A percentile compares a stretch with the other conserved stretches of the same genome.
Evolutionary conservation across 164 flowering plant genomes (phyloP).

Genomic region (Nymphaea colorata): DNA sequence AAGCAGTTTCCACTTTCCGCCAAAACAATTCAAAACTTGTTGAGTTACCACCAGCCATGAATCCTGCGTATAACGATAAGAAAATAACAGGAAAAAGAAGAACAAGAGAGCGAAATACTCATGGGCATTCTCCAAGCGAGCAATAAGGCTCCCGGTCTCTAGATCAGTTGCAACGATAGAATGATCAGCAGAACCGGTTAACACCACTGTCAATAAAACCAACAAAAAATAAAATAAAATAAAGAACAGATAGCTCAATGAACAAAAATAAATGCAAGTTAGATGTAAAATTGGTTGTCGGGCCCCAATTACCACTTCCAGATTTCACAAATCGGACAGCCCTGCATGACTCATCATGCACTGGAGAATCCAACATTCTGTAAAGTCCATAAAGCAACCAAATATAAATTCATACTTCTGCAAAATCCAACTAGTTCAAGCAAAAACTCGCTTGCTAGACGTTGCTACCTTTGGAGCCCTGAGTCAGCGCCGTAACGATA

Average conservation of each 20-base stretch:
- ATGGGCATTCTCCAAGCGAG: slow-evolving; percentile 70
- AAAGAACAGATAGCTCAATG: background rate
- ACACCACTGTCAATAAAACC: slow-evolving; percentile 32
- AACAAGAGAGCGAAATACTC: slow-evolving; percentile 28
- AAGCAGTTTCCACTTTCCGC: too few relatives aligned
- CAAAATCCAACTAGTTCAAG: background rate
- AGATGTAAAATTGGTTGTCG: background rate
- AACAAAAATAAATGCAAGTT: background rate
- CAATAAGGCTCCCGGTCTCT: slow-evolving; percentile 60
- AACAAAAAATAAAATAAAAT: background rate
- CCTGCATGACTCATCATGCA: slow-evolving; percentile 79
- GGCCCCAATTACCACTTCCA: slow-evolving; percentile 47
- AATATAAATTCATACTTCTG: slow-evolving; percentile 1
- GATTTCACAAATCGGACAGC: slow-evolving; percentile 62
- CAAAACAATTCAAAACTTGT: too few relatives aligned
- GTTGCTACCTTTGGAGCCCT: background rate
- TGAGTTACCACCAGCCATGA: too few relatives aligned
- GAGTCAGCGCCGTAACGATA: background rate
- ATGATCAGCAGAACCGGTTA: slow-evolving; percentile 69
- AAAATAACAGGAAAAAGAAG: background rate
- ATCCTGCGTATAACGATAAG: too few relatives aligned
- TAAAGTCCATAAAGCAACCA: background rate
- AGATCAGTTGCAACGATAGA: slow-evolving; percentile 77
- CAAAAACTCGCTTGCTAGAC: background rate
- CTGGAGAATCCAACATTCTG: slow-evolving; percentile 50